Base-by-base conservation (phyloP, 306 rosid species). In the Calophaca sinica region DNA sequence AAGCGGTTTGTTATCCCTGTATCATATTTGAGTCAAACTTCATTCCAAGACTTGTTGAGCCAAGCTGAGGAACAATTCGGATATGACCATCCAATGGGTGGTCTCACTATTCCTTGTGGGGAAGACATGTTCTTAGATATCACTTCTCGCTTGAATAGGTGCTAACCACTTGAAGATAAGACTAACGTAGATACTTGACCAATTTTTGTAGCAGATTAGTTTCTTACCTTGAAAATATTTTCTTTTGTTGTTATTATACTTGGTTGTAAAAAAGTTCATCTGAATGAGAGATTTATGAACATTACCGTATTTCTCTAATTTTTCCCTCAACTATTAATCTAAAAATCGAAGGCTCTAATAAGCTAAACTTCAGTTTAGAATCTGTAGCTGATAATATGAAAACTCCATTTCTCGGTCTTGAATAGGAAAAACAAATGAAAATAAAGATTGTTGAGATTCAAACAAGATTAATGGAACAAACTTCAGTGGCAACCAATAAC, bases 1-100 rank as follows among this genome's bases (percentile, higher is more conserved):
- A 84, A 66, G 70, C 61, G 88, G 4, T 86, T 59, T 32, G 70
- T 84, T n/a, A 81, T 86, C 41, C 90, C 92, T 0, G 4, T 81
- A 35, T 72, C 75, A 49, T 71, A 64, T 59, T 71, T 76, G 70
- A 85, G 53, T n/a, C 67, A 79, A 46, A 29, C 80, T 3, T 14
- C 62, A 11, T 85, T 85, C 20, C 86, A 78, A 75, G 74, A 79
- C 1, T 65, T 85, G 66, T 0, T 85, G 11, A 41, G 50, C 44
- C 62, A 65, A 52, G 82, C 50, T 3, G 73, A 71, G 15, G 61
- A 68, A 50, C 15, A 9, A 53, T 79, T 70, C 2, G 82, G 81
- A 31, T 83, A 69, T 36, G 62, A 79, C 5, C 84, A 83, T 79
- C 87, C 81, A 35, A 83, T 70, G 79, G 87, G 84, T 3, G 84